phyloP scores from a whole-genome alignment of 192 early-diverging fungal species.

The Spizellomyces punctatus region DNA sequence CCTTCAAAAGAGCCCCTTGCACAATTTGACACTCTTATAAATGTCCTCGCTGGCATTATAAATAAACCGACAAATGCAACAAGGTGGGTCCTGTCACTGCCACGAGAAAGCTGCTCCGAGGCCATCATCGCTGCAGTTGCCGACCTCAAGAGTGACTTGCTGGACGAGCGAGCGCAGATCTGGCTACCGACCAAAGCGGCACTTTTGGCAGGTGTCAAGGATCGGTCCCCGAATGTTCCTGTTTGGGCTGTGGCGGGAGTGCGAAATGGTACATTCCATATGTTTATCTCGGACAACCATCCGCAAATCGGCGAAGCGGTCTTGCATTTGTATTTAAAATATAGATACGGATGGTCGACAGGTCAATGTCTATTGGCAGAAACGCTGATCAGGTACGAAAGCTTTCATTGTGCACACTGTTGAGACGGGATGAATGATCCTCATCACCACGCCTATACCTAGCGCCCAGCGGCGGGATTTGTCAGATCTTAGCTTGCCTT shows the following conservation, averaged over 20 bases:
- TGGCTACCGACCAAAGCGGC: constrained; percentile 33
- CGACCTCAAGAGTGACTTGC: constrained; percentile 7
- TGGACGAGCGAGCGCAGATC: constrained; percentile 20
- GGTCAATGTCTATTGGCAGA: constrained; percentile 29
- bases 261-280: constrained; percentile 13
- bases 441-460: too few species aligned
- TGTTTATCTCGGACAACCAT: constrained; percentile 35
- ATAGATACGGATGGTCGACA: constrained; percentile 17
- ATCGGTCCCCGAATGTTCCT: constrained; percentile 1
- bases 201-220: constrained; percentile 16
- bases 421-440: too few species aligned
- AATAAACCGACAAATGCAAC: constrained; percentile 14
- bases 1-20: neutral
- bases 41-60: constrained; percentile 13
- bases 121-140: constrained; percentile 4
- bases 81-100: constrained; percentile 7
- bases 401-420: too few species aligned
- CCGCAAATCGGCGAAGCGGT: constrained; percentile 31
- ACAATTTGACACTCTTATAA: neutral
- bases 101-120: neutral
- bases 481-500: constrained; percentile 10
- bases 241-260: constrained; percentile 34
- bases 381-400: constrained; percentile 2
- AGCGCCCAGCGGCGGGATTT: constrained; percentile 12
- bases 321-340: constrained; percentile 31